Evolutionary conservation across 108 stramenopile genomes (phyloP).

Genomic region (Stephanodiscus triporus): DNA sequence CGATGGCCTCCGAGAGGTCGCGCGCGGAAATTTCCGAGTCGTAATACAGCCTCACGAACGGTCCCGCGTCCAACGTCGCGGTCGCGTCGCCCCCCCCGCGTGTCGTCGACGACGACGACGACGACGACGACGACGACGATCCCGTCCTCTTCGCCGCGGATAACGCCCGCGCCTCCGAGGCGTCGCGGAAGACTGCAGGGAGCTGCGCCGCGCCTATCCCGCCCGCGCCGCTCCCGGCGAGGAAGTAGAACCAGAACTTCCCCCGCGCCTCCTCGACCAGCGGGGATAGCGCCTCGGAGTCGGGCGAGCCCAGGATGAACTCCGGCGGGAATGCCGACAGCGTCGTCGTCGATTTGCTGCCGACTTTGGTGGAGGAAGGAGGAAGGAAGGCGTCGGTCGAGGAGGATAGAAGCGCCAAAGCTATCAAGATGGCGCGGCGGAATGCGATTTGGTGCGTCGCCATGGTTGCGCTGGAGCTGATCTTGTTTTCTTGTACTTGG

Average conservation of each 20-base stretch:
- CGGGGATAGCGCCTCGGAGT: slow-evolving; percentile 2
- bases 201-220: slow-evolving; percentile 52
- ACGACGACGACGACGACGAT: too few relatives aligned
- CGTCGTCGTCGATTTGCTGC: too few relatives aligned
- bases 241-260: slow-evolving; percentile 56
- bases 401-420: not conserved
- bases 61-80: slow-evolving; percentile 37
- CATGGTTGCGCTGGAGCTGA: too few relatives aligned
- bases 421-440: too few relatives aligned
- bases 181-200: slow-evolving; percentile 44
- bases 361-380: not conserved
- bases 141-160: slow-evolving; percentile 18
- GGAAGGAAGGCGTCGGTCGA: slow-evolving; percentile 13
- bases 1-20: slow-evolving; percentile 33
- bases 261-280: slow-evolving; percentile 24
- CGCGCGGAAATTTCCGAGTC: slow-evolving; percentile 30
- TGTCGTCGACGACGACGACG: too few relatives aligned
- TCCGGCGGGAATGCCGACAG: not conserved
- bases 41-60: slow-evolving; percentile 42
- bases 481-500: too few relatives aligned
- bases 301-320: not conserved
- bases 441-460: too few relatives aligned
- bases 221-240: slow-evolving; percentile 50
- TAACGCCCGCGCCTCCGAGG: slow-evolving; percentile 23
- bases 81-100: not conserved